Evolutionary conservation across 2,329 filamentous ascomycete species (phyloP), one percentile per base, ranked within the genome.

Genomic region (Pyricularia sp.): DNA sequence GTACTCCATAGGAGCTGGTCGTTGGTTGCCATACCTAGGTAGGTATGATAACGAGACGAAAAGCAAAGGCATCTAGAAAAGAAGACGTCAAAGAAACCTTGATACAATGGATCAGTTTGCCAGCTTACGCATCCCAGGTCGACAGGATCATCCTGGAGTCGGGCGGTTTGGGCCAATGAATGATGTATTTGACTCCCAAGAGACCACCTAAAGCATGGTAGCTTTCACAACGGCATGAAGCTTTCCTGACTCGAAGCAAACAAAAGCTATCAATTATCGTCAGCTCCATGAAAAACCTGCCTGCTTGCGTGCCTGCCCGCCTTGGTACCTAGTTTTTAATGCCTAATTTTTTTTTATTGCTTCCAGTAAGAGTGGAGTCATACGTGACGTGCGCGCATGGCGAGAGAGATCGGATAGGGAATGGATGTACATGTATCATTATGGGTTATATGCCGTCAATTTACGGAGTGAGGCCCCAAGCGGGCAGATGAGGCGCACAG

Each of bases 401-500:
- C 25, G 10, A 61, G 58, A 61, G 58, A 61, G 58, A 61, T 25
- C n/a, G 23, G 25, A 26, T 30, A 26, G 58, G 58, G 58, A 26
- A 26, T 63, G 59, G 14, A 28, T 63, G 59, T 63, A 28, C 14
- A 28, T 63, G 59, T 63, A 28, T 20, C 25, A 61, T 61, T 61
- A 61, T 25, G n/a, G 58, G 25, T 61, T 25, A 63, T 28, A 28
- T 63, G 59, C 59, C 14, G 59, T 28, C 36, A 36, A 23, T 55
- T 33, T 42, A 23, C 26, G 42, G 42, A 67, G 25, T 28, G 36
- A 31, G 66, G 30, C 67, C 55, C 59, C 31, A 30, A 68, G 55
- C 64, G 64, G 31, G 31, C 64, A 36, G 17, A 65, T 31, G 17
- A 36, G 25, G 65, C 58, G 33, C 67, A 64, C 67, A 68, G n/a